These are phyloP conservation scores for Hemisphaericaspora lyxosophila DNA, from an alignment of 1,139 yeast genomes.

Conservation along the genomic window DNA sequence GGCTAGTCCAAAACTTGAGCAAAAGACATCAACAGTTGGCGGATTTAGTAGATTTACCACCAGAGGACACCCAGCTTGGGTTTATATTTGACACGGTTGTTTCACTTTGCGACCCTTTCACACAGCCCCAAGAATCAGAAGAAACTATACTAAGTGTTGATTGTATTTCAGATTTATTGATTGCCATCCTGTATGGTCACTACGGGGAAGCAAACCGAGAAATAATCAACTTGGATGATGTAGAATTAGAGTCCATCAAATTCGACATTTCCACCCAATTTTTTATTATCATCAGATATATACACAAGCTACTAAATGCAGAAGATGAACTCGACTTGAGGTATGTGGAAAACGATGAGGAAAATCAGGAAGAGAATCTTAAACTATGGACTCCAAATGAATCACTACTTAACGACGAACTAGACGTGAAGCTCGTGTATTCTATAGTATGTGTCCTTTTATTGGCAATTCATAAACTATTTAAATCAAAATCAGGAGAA, in stretches of 20 bases:
- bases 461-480: slow-evolving; percentile 53
- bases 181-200: slow-evolving; percentile 36
- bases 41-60: slow-evolving; percentile 19
- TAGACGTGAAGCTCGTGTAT: slow-evolving; percentile 46
- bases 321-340: slow-evolving; percentile 48
- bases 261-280: slow-evolving; percentile 37
- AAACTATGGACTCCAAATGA: slow-evolving; percentile 54
- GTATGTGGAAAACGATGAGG: slow-evolving; percentile 44
- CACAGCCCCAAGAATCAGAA: slow-evolving; percentile 69
- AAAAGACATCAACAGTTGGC: slow-evolving; percentile 24
- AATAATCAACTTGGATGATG: slow-evolving; percentile 11
- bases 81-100: slow-evolving; percentile 33
- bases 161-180: slow-evolving; percentile 49
- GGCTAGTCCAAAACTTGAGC: slow-evolving; percentile 17
- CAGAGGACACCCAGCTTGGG: slow-evolving; percentile 16
- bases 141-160: slow-evolving; percentile 53
- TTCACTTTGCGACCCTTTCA: slow-evolving; percentile 60
- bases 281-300: slow-evolving; percentile 42
- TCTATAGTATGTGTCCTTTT: slow-evolving; percentile 52
- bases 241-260: slow-evolving; percentile 29
- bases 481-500: slow-evolving; percentile 26
- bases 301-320: slow-evolving; percentile 43
- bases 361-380: slow-evolving; percentile 41
- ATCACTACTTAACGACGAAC: slow-evolving; percentile 27
- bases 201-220: slow-evolving; percentile 9